Evolutionary conservation across 345 rosid species (phyloP).

Genomic region (Bruguiera gymnorhiza): DNA sequence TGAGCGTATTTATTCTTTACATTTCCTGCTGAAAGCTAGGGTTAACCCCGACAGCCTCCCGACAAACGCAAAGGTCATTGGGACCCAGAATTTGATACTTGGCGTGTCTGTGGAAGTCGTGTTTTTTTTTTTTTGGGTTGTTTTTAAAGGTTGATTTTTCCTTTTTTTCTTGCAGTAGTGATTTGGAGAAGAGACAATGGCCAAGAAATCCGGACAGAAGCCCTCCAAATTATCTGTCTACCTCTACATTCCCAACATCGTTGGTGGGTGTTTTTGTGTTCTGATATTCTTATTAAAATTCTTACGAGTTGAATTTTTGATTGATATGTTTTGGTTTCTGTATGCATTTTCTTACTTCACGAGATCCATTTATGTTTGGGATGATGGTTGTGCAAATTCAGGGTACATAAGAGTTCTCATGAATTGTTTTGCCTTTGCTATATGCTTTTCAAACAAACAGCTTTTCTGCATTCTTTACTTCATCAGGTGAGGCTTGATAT

Average conservation of each 20-base stretch:
- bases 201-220: slow-evolving; percentile 48
- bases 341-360: not conserved
- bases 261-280: slow-evolving; percentile 53
- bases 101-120: too few relatives aligned
- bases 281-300: not conserved
- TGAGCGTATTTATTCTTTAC: too few relatives aligned
- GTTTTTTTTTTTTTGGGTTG: too few relatives aligned
- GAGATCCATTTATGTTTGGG: slow-evolving; percentile 13
- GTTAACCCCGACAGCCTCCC: too few relatives aligned
- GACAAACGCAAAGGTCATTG: too few relatives aligned
- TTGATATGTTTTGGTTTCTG: not conserved
- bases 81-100: too few relatives aligned
- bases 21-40: too few relatives aligned
- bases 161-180: not conserved
- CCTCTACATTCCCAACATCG: slow-evolving; percentile 78
- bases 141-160: too few relatives aligned
- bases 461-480: slow-evolving; percentile 72
- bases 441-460: slow-evolving; percentile 74
- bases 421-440: slow-evolving; percentile 75
- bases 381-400: slow-evolving; percentile 23
- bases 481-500: slow-evolving; percentile 45
- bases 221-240: slow-evolving; percentile 63
- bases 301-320: not conserved
- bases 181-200: slow-evolving; percentile 36
- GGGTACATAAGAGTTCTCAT: slow-evolving; percentile 75